Conservation (phyloP, 225 moss, liverwort and hornwort genomes). For the Polytrichum formosum region DNA sequence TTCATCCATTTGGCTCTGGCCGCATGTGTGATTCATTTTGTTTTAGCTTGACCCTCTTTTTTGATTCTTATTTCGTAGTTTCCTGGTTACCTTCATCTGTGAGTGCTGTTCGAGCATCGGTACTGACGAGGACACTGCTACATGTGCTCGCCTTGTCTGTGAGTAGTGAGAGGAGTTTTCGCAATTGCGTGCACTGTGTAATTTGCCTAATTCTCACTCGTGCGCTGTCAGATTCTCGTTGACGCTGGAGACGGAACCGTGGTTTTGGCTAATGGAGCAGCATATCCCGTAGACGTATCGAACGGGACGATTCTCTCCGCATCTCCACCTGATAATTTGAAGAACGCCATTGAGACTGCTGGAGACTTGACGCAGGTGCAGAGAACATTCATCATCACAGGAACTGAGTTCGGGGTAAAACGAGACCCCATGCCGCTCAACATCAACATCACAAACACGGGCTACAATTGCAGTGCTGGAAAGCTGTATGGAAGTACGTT, state of each 20-base stretch:
- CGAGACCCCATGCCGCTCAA: constrained; percentile 61
- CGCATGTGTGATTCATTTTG: too few relatives aligned
- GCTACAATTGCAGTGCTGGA: constrained; percentile 62
- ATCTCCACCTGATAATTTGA: constrained; percentile 40
- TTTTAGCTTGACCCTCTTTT: too few relatives aligned
- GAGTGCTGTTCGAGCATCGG: too few relatives aligned
- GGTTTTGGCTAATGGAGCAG: constrained; percentile 30
- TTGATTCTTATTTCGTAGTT: too few relatives aligned
- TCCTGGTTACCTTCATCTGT: too few relatives aligned
- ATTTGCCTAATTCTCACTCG: too few relatives aligned
- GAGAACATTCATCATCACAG: constrained; percentile 46
- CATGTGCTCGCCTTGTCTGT: too few relatives aligned
- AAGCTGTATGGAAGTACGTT: constrained; percentile 55
- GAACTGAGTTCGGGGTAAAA: constrained; percentile 77
- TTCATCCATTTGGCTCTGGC: too few relatives aligned
- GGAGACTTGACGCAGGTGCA: constrained; percentile 60
- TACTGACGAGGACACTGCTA: too few relatives aligned
- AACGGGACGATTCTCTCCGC: constrained; percentile 61
- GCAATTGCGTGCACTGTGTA: too few relatives aligned
- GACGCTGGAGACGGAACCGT: constrained; percentile 30
- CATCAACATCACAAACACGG: constrained; percentile 41
- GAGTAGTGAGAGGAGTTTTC: too few relatives aligned
- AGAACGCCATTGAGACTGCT: constrained; percentile 83
- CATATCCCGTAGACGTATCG: constrained; percentile 48
- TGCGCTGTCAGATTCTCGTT: constrained; percentile 42